Evolutionary conservation across 2,329 filamentous ascomycete species (phyloP).

Genomic region (Pseudophaeomoniella oleicola): DNA sequence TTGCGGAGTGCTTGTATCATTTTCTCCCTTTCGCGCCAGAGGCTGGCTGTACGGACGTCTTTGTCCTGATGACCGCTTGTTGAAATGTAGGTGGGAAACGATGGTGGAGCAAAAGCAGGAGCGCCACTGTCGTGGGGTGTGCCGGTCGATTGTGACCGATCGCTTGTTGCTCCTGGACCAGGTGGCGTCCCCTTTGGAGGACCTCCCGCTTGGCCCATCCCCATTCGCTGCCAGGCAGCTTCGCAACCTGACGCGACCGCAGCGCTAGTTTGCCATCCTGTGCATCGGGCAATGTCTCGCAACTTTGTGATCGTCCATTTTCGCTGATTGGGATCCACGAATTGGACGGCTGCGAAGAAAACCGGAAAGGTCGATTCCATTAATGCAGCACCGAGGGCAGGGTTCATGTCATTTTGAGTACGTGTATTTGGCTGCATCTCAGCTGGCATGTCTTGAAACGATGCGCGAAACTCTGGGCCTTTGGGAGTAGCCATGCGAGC

Average conservation of each 20-base stretch:
- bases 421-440: slow-evolving; percentile 14
- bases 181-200: slow-evolving; percentile 58
- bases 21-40: slow-evolving; percentile 1
- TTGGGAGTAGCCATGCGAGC: neutral
- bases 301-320: slow-evolving; percentile 64
- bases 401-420: slow-evolving; percentile 48
- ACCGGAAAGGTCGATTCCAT: slow-evolving; percentile 70
- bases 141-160: slow-evolving; percentile 7
- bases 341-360: slow-evolving; percentile 79
- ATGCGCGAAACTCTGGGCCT: neutral
- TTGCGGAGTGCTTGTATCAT: neutral
- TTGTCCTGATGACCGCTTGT: slow-evolving; percentile 6
- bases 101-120: neutral
- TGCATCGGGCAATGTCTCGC: slow-evolving; percentile 60
- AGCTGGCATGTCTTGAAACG: slow-evolving; percentile 31
- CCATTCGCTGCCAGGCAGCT: slow-evolving; percentile 51
- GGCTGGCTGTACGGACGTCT: slow-evolving; percentile 7
- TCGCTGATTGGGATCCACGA: slow-evolving; percentile 55
- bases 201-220: slow-evolving; percentile 36
- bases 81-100: neutral
- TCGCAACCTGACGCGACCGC: slow-evolving; percentile 78
- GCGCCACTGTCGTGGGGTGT: neutral
- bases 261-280: slow-evolving; percentile 73
- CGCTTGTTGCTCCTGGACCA: slow-evolving; percentile 12
- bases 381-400: slow-evolving; percentile 63